Evolutionary conservation across 139 green algal species (phyloP).

Genomic region (Tetratostichococcus sp.): DNA sequence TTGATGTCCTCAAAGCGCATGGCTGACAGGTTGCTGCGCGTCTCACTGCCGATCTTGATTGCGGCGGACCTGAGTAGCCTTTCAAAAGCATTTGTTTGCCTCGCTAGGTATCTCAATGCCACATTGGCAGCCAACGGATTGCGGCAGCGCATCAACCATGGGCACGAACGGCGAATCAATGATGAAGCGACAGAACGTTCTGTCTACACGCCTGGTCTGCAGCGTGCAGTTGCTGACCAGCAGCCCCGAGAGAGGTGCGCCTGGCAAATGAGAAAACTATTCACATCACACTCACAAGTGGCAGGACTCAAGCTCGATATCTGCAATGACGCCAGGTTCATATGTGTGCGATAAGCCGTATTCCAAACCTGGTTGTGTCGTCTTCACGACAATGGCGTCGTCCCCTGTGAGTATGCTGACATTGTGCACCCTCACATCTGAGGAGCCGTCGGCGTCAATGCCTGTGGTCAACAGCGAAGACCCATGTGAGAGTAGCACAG

Average conservation of each 20-base stretch:
- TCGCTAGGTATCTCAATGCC: too few relatives aligned
- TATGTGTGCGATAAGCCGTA: too few relatives aligned
- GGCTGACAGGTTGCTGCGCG: not conserved
- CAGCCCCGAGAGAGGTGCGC: not conserved
- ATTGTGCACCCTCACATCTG: constrained; percentile 1
- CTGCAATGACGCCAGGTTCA: not conserved
- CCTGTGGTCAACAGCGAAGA: not conserved
- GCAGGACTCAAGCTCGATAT: not conserved
- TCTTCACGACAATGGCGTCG: constrained; percentile 27
- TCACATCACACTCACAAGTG: too few relatives aligned
- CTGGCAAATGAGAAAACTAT: not conserved
- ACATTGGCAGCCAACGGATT: too few relatives aligned
- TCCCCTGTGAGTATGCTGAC: constrained; percentile 17
- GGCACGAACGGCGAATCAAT: too few relatives aligned
- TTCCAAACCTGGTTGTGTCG: constrained; percentile 6
- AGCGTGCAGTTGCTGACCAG: constrained; percentile 10
- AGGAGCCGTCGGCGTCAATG: constrained; percentile 6
- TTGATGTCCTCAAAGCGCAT: not conserved
- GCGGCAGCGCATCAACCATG: too few relatives aligned
- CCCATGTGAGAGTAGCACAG: too few relatives aligned
- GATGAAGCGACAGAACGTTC: too few relatives aligned
- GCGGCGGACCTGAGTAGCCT: constrained; percentile 23
- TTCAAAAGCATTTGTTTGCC: too few relatives aligned
- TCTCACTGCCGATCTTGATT: constrained; percentile 31
- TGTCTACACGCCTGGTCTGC: too few relatives aligned